phyloP scores from a whole-genome alignment of 345 rosid genomes.

The Pugionium cornutum region DNA sequence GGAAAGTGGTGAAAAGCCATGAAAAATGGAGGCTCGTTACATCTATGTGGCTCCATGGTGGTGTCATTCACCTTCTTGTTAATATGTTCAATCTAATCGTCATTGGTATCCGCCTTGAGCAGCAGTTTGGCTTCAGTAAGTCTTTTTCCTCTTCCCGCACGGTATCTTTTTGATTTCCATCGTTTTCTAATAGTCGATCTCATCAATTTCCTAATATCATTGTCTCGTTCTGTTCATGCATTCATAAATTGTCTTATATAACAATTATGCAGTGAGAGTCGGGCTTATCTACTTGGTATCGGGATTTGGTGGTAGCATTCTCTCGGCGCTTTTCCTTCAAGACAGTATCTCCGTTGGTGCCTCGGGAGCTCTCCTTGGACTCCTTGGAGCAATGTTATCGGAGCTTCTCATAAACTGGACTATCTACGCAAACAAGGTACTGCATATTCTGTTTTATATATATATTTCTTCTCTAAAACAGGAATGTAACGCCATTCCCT shows the following conservation, averaged over 20 bases:
- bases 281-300: slow-evolving; percentile 76
- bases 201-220: neutral
- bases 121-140: slow-evolving; percentile 90
- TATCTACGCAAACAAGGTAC: slow-evolving; percentile 82
- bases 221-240: neutral
- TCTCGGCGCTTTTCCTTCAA: slow-evolving; percentile 68
- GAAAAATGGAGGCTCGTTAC: slow-evolving; percentile 89
- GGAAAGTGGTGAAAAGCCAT: slow-evolving; percentile 56
- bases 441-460: neutral
- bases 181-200: no score
- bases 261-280: slow-evolving; percentile 53
- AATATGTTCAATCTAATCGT: slow-evolving; percentile 75
- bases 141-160: neutral
- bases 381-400: slow-evolving; percentile 89
- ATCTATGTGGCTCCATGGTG: slow-evolving; percentile 92
- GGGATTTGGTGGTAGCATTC: slow-evolving; percentile 79
- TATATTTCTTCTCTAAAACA: neutral
- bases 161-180: no score
- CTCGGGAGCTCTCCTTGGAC: slow-evolving; percentile 97
- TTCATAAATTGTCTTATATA: neutral
- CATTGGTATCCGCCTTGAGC: slow-evolving; percentile 84
- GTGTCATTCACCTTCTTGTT: slow-evolving; percentile 75
- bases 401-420: slow-evolving; percentile 97
- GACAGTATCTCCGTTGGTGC: slow-evolving; percentile 87
- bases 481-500: neutral